phyloP scores from a whole-genome alignment of 2,329 filamentous ascomycete species.

The Coleophoma crateriformis region DNA sequence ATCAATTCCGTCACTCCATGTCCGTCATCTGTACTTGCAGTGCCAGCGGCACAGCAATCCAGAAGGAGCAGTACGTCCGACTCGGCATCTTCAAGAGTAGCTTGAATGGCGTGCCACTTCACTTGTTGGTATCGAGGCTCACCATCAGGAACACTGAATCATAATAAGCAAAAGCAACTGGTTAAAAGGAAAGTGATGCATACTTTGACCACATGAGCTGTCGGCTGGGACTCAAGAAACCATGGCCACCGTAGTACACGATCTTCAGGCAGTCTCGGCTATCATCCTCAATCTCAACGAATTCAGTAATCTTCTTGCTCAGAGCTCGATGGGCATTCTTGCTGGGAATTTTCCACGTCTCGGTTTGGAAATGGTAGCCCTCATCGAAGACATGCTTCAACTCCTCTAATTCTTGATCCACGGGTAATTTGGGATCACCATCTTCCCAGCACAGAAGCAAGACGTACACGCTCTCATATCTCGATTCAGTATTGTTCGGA shows the following conservation, averaged over 20 bases:
- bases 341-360: slow-evolving; percentile 3
- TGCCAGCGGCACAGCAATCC: slow-evolving; percentile 42
- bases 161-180: not conserved
- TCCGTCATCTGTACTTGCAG: slow-evolving; percentile 1
- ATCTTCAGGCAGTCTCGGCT: slow-evolving; percentile 1
- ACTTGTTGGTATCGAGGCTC: slow-evolving; percentile 20
- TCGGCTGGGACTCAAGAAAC: not conserved
- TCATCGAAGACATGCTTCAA: slow-evolving; percentile 3
- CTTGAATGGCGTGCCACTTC: slow-evolving; percentile 53
- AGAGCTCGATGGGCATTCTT: not conserved
- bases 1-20: not conserved
- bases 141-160: not conserved
- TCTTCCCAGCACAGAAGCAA: slow-evolving; percentile 6
- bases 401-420: not conserved
- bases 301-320: slow-evolving; percentile 1
- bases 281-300: slow-evolving; percentile 1
- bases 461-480: slow-evolving; percentile 3
- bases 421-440: slow-evolving; percentile 5
- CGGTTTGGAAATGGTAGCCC: slow-evolving; percentile 1
- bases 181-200: not conserved
- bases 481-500: not conserved
- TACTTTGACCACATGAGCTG: slow-evolving; percentile 4
- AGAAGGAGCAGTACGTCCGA: slow-evolving; percentile 54
- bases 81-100: slow-evolving; percentile 51
- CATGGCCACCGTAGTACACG: slow-evolving; percentile 6